These are phyloP conservation scores for Teratosphaeria gauchensis DNA, from an alignment of 2,329 filamentous ascomycete species.

Conservation along the genomic window DNA sequence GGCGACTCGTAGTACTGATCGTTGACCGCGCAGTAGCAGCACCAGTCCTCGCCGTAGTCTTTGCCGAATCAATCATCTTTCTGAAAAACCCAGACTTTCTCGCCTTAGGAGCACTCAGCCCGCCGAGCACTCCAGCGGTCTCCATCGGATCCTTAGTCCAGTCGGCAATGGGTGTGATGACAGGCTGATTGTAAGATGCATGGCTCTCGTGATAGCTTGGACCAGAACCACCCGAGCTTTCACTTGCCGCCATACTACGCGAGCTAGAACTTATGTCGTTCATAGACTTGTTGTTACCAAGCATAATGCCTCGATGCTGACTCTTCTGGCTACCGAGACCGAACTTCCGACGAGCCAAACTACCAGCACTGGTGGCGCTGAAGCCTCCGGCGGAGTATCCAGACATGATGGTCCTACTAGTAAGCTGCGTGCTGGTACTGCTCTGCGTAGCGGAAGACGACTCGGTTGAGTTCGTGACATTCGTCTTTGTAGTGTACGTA, in stretches of 20 bases:
- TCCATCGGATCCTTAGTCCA: constrained; percentile 53
- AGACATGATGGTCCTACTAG: constrained; percentile 84
- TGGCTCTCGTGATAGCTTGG: constrained; percentile 78
- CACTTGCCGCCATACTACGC: constrained; percentile 45
- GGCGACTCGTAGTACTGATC: constrained; percentile 49
- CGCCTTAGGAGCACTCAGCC: constrained; percentile 62
- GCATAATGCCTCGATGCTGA: constrained; percentile 12
- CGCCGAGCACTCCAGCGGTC: constrained; percentile 61
- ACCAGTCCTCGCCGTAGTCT: constrained; percentile 62
- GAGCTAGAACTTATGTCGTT: constrained; percentile 20
- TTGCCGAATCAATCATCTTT: constrained; percentile 87
- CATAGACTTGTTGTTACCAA: constrained; percentile 15
- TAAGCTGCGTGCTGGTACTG: constrained; percentile 64
- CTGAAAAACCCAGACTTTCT: constrained; percentile 81
- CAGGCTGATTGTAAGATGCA: constrained; percentile 44
- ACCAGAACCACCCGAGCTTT: constrained; percentile 28
- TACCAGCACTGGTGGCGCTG: constrained; percentile 91
- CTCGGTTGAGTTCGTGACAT: constrained; percentile 64
- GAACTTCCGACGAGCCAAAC: constrained; percentile 67
- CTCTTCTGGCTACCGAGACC: constrained; percentile 32
- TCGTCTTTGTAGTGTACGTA: constrained; percentile 83
- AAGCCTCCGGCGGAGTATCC: constrained; percentile 81
- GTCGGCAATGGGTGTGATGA: constrained; percentile 56
- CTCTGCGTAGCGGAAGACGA: constrained; percentile 46
- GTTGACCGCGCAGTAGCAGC: constrained; percentile 82